A percentile compares a stretch with the other conserved stretches of the same genome.
Evolutionary conservation across 75 land plant species (phyloP).

Genomic region (Pinus taeda): DNA sequence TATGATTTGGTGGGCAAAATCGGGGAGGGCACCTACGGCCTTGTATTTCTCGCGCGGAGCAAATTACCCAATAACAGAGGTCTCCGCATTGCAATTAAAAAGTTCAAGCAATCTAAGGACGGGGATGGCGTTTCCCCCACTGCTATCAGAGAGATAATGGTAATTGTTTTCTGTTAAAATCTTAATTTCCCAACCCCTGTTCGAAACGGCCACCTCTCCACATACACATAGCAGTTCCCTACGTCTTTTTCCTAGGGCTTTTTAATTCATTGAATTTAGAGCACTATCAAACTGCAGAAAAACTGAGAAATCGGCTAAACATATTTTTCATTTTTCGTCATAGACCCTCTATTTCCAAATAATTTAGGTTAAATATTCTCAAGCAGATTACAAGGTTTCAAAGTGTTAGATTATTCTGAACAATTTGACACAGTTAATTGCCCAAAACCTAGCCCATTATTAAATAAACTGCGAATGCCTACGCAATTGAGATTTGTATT

Average conservation of each 20-base stretch:
- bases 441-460: too few relatives aligned
- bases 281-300: too few relatives aligned
- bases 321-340: too few relatives aligned
- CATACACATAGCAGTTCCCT: not conserved
- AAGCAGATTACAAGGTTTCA: too few relatives aligned
- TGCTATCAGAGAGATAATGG: conserved; percentile 96
- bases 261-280: not conserved
- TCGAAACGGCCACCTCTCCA: not conserved
- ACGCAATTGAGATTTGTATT: too few relatives aligned
- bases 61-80: conserved; percentile 59
- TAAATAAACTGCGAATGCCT: too few relatives aligned
- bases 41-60: conserved; percentile 86
- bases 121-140: conserved; percentile 99
- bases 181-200: not conserved
- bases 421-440: too few relatives aligned
- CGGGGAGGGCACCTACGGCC: conserved; percentile 96
- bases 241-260: not conserved
- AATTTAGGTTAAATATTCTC: too few relatives aligned
- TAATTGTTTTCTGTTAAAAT: conserved; percentile 1
- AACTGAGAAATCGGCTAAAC: too few relatives aligned
- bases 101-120: conserved; percentile 97
- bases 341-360: too few relatives aligned
- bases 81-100: conserved; percentile 86
- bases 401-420: too few relatives aligned
- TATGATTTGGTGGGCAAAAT: conserved; percentile 95